Evolutionary conservation across 2,329 filamentous ascomycete species (phyloP).

Genomic region (Ophiosphaerella korrae): DNA sequence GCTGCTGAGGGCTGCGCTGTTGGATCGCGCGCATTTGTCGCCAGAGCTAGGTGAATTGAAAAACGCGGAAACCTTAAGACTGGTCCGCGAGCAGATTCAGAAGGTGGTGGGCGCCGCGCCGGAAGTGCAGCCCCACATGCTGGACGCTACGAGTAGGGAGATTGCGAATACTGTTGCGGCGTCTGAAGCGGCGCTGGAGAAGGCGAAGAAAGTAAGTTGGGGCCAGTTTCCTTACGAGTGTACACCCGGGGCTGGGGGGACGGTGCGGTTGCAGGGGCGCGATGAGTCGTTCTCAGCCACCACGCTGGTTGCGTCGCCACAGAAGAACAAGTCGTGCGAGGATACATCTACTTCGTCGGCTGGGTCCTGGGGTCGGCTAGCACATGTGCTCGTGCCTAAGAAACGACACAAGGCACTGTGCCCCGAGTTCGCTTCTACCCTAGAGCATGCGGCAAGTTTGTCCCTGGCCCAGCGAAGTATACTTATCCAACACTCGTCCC

Average conservation of each 20-base stretch:
- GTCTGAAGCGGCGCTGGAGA: slow-evolving; percentile 42
- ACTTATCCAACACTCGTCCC: slow-evolving; percentile 9
- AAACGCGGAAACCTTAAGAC: slow-evolving; percentile 38
- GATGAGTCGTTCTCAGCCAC: slow-evolving; percentile 27
- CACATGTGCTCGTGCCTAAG: slow-evolving; percentile 28
- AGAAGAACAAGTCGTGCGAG: slow-evolving; percentile 25
- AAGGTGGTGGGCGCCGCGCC: slow-evolving; percentile 35
- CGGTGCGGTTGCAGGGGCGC: slow-evolving; percentile 23
- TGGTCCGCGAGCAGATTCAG: slow-evolving; percentile 42
- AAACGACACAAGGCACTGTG: slow-evolving; percentile 20
- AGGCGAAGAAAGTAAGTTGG: slow-evolving; percentile 46
- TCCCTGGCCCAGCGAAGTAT: slow-evolving; percentile 36
- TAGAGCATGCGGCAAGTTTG: slow-evolving; percentile 39
- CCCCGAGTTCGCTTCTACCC: slow-evolving; percentile 19
- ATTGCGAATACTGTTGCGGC: slow-evolving; percentile 43
- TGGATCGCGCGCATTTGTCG: slow-evolving; percentile 39
- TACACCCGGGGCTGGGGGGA: not conserved
- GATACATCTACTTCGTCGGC: slow-evolving; percentile 27
- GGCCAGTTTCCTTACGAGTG: slow-evolving; percentile 28
- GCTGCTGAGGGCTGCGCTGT: slow-evolving; percentile 39
- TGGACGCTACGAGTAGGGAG: slow-evolving; percentile 39
- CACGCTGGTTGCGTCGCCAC: slow-evolving; percentile 23
- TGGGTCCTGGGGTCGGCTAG: slow-evolving; percentile 31
- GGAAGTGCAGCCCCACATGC: slow-evolving; percentile 38
- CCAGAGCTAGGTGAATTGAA: slow-evolving; percentile 41